Evolutionary conservation across 345 rosid genomes (phyloP).

Genomic region (Lumnitzera racemosa): DNA sequence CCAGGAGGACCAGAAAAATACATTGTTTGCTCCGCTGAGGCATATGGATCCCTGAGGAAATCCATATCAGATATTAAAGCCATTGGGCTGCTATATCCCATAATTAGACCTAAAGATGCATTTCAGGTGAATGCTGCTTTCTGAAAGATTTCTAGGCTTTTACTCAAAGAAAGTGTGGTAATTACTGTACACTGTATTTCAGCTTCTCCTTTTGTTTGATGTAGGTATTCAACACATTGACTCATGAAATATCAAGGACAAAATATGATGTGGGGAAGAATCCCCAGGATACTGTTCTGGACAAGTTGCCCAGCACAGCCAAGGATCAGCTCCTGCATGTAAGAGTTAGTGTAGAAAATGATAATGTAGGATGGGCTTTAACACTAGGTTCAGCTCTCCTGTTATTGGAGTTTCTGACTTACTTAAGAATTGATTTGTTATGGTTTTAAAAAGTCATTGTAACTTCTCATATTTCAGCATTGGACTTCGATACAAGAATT

Average conservation of each 20-base stretch:
- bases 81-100: constrained; percentile 51
- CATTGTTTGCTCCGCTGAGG: constrained; percentile 43
- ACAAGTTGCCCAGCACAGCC: constrained; percentile 58
- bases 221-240: constrained; percentile 76
- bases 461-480: constrained; percentile 36
- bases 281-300: constrained; percentile 70
- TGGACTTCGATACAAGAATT: constrained; percentile 79
- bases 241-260: constrained; percentile 71
- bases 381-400: neutral
- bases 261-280: constrained; percentile 68
- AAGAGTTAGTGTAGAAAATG: constrained; percentile 12
- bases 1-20: constrained; percentile 25
- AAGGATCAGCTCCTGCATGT: constrained; percentile 74
- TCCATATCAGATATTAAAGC: constrained; percentile 49
- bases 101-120: constrained; percentile 68
- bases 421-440: neutral
- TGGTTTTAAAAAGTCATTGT: constrained; percentile 1
- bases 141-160: neutral
- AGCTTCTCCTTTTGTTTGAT: constrained; percentile 8
- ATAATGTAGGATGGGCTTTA: too few relatives aligned
- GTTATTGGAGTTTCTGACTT: neutral
- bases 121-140: constrained; percentile 42
- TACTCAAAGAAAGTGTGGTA: too few relatives aligned
- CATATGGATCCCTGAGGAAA: constrained; percentile 53
- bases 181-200: too few relatives aligned